Percentiles rank a stretch among this genome's conserved stretches.
Conservation (phyloP, 2,329 filamentous ascomycete genomes). For the Passalora sequoiae region DNA sequence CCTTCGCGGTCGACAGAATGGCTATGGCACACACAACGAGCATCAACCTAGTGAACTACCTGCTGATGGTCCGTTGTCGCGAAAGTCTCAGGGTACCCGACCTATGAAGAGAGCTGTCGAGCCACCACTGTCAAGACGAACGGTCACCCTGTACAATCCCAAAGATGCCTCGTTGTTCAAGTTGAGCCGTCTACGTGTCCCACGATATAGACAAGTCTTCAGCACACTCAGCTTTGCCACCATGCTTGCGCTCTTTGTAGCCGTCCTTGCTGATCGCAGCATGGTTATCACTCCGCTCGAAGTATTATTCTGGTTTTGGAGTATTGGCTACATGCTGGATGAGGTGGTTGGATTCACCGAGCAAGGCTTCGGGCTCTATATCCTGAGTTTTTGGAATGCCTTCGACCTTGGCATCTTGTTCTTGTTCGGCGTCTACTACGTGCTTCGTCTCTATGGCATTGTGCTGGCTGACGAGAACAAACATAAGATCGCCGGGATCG, state of each 20-base stretch:
- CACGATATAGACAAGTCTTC: conserved; percentile 83
- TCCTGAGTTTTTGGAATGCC: conserved; percentile 97
- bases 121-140: conserved; percentile 53
- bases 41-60: conserved; percentile 27
- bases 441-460: conserved; percentile 80
- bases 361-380: conserved; percentile 91
- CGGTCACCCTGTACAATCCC: conserved; percentile 84
- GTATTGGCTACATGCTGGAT: conserved; percentile 92
- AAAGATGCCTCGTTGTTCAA: conserved; percentile 87
- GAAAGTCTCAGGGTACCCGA: conserved; percentile 25
- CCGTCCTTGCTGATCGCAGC: conserved; percentile 71
- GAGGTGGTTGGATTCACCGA: conserved; percentile 95
- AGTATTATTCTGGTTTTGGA: conserved; percentile 95
- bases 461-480: conserved; percentile 67
- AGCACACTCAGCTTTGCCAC: conserved; percentile 83
- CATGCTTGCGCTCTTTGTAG: conserved; percentile 76
- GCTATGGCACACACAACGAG: conserved; percentile 39
- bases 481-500: conserved; percentile 70
- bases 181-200: conserved; percentile 81
- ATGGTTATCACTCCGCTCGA: conserved; percentile 78
- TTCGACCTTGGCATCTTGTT: conserved; percentile 88
- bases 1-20: conserved; percentile 13
- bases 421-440: conserved; percentile 82
- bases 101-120: conserved; percentile 22
- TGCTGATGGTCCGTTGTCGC: conserved; percentile 28